These are phyloP conservation scores for Paraconiothyrium sp. DNA, from an alignment of 2,329 filamentous ascomycete genomes.

Conservation along the genomic window DNA sequence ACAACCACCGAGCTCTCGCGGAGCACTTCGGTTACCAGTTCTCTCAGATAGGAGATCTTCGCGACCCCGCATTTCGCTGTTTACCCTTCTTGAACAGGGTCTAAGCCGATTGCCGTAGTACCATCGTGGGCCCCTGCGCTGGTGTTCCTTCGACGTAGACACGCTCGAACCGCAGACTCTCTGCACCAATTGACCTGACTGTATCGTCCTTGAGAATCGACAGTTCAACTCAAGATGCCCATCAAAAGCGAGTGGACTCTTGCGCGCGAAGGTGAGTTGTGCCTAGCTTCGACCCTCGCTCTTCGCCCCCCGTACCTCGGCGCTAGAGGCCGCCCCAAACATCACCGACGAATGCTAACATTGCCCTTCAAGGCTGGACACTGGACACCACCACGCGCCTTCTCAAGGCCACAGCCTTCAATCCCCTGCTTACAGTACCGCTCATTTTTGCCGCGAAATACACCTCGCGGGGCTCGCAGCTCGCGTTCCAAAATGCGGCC, in stretches of 20 bases:
- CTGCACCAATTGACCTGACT: not conserved
- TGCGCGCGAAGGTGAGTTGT: constrained; percentile 48
- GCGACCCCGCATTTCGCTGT: not conserved
- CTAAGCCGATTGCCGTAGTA: not conserved
- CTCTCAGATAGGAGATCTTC: too few species aligned
- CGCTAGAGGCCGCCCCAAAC: constrained; percentile 4
- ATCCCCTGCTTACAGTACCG: constrained; percentile 71
- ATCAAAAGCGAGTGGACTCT: constrained; percentile 51
- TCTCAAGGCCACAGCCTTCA: constrained; percentile 69
- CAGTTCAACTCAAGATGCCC: constrained; percentile 38
- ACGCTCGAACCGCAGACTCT: not conserved
- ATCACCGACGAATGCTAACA: constrained; percentile 2
- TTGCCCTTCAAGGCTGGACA: constrained; percentile 40
- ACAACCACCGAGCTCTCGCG: too few species aligned
- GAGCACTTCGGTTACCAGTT: too few species aligned
- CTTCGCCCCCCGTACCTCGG: not conserved
- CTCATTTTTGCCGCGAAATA: constrained; percentile 70
- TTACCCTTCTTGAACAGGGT: not conserved
- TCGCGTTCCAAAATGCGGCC: constrained; percentile 59
- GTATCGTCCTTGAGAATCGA: not conserved
- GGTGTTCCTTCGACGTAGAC: not conserved
- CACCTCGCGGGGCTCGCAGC: constrained; percentile 68
- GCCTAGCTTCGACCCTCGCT: not conserved
- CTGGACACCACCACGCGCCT: constrained; percentile 68
- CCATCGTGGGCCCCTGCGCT: not conserved